Evolutionary conservation across 805 yeast genomes (phyloP).

Genomic region (Spathaspora passalidarum): DNA sequence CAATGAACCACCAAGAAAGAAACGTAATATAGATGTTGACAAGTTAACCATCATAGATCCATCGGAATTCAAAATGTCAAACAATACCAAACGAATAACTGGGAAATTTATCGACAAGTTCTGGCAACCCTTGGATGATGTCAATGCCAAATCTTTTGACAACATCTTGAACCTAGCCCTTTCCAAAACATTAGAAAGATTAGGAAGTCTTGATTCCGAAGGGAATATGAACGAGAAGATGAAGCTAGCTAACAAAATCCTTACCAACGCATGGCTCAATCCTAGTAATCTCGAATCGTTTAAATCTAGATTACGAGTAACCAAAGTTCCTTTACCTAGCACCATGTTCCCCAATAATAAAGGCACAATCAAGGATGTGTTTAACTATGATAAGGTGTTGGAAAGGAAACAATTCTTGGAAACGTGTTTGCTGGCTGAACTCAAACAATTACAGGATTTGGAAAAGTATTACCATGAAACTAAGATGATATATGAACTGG

Average conservation of each 20-base stretch:
- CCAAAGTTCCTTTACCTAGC: slow-evolving; percentile 24
- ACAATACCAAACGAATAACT: slow-evolving; percentile 14
- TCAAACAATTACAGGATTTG: slow-evolving; percentile 33
- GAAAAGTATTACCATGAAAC: slow-evolving; percentile 23
- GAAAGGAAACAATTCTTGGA: slow-evolving; percentile 28
- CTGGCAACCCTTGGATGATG: slow-evolving; percentile 27
- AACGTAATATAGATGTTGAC: background rate
- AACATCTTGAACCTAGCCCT: slow-evolving; percentile 25
- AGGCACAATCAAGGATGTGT: slow-evolving; percentile 14
- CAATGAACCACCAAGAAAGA: background rate
- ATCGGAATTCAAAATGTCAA: slow-evolving; percentile 5
- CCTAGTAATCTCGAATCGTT: slow-evolving; percentile 19
- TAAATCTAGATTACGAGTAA: slow-evolving; percentile 18
- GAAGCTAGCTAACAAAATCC: slow-evolving; percentile 20
- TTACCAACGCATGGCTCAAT: slow-evolving; percentile 24
- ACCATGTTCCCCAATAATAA: slow-evolving; percentile 15
- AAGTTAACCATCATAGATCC: slow-evolving; percentile 6
- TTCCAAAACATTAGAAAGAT: slow-evolving; percentile 22
- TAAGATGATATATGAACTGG: slow-evolving; percentile 26
- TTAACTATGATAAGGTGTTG: slow-evolving; percentile 23
- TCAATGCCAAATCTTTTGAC: slow-evolving; percentile 15
- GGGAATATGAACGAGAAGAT: slow-evolving; percentile 13
- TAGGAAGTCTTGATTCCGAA: slow-evolving; percentile 7
- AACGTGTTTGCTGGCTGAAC: slow-evolving; percentile 38
- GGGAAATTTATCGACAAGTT: slow-evolving; percentile 24